Percentiles rank a stretch among this genome's conserved stretches.
phyloP scores from a whole-genome alignment of 306 rosid genomes.

The Malus sylvestris region DNA sequence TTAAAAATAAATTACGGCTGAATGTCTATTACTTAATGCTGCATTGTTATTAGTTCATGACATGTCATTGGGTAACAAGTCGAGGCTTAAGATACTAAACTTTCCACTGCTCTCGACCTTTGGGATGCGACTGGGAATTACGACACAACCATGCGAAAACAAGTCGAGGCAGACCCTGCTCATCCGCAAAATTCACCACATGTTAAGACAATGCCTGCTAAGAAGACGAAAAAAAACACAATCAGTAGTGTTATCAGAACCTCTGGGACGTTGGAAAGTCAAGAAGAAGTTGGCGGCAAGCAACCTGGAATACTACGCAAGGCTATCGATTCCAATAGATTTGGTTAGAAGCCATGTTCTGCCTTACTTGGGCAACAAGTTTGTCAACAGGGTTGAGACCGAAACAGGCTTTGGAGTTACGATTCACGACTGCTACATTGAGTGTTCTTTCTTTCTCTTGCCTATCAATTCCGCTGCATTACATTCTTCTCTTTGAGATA shows the following conservation, averaged over 20 bases:
- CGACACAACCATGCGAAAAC: not conserved
- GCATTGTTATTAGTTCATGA: no score
- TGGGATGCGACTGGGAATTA: not conserved
- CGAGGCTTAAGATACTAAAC: no score
- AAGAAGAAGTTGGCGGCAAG: not conserved
- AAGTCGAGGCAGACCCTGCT: not conserved
- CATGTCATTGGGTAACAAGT: no score
- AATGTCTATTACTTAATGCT: no score
- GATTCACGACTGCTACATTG: slow-evolving; percentile 20
- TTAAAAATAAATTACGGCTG: no score
- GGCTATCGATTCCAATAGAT: not conserved
- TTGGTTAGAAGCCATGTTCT: not conserved
- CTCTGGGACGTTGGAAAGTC: not conserved
- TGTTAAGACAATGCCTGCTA: no score
- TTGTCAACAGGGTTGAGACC: not conserved
- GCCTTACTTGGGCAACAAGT: not conserved
- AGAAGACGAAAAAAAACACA: not conserved
- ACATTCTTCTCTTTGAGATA: no score
- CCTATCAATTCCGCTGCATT: no score
- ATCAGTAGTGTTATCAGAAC: not conserved
- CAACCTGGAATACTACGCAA: not conserved
- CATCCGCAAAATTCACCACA: not conserved
- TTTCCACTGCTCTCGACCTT: not conserved
- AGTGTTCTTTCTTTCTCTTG: no score
- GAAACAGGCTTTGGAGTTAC: not conserved